Evolutionary conservation across 805 yeast genomes (phyloP).

Genomic region (Diddensiella transvaalensis): DNA sequence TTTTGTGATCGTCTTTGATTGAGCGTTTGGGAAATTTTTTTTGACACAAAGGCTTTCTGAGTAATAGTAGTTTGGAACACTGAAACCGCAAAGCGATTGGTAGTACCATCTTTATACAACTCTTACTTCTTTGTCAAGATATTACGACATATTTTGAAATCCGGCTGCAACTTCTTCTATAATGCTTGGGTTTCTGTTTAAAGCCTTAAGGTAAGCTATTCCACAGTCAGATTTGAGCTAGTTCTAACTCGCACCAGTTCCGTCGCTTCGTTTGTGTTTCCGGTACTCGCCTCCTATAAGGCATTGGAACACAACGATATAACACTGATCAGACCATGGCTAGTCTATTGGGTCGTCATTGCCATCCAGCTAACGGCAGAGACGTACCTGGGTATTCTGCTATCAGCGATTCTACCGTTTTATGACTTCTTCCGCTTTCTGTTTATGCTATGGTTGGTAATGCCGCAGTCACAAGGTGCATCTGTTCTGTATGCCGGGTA

Average conservation of each 20-base stretch:
- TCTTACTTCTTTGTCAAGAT: neutral
- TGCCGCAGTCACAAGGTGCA: slow-evolving; percentile 49
- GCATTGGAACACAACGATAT: slow-evolving; percentile 47
- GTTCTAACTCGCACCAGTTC: slow-evolving; percentile 20
- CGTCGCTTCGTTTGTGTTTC: slow-evolving; percentile 48
- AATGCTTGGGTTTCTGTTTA: slow-evolving; percentile 15
- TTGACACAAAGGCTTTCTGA: too few relatives aligned
- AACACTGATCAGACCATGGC: slow-evolving; percentile 42
- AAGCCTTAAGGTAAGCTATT: slow-evolving; percentile 8
- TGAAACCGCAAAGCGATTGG: too few relatives aligned
- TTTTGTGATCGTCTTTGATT: too few relatives aligned
- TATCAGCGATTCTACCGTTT: slow-evolving; percentile 52
- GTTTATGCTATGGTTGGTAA: slow-evolving; percentile 58
- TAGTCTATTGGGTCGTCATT: slow-evolving; percentile 65
- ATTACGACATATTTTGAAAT: too few relatives aligned
- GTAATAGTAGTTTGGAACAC: too few relatives aligned
- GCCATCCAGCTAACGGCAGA: slow-evolving; percentile 41
- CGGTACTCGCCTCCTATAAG: slow-evolving; percentile 56
- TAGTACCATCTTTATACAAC: neutral
- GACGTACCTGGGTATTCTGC: slow-evolving; percentile 43
- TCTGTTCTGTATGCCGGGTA: slow-evolving; percentile 37
- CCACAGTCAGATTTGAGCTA: neutral
- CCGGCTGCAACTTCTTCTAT: too few relatives aligned
- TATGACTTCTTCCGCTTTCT: slow-evolving; percentile 46
- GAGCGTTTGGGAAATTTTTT: too few relatives aligned